These are phyloP conservation scores for Xylaria sp. DNA, from an alignment of 2,329 filamentous ascomycete species.

Conservation along the genomic window DNA sequence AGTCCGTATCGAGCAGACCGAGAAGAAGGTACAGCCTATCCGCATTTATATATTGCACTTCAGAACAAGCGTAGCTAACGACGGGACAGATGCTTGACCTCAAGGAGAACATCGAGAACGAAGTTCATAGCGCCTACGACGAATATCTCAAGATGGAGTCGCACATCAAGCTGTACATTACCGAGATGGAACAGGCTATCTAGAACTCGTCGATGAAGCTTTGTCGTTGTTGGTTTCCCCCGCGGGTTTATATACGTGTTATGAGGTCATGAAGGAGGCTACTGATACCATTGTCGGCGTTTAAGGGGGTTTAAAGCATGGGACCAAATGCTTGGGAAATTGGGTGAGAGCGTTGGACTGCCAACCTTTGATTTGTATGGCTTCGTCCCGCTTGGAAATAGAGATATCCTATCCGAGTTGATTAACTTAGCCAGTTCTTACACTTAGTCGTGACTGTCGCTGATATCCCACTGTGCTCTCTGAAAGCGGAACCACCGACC, in stretches of 20 bases:
- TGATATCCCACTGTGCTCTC: constrained; percentile 50
- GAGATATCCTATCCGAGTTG: not conserved
- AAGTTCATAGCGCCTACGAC: constrained; percentile 88
- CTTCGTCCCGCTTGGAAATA: not conserved
- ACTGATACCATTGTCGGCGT: constrained; percentile 57
- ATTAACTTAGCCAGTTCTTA: not conserved
- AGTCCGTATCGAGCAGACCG: constrained; percentile 96
- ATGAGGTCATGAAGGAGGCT: constrained; percentile 46
- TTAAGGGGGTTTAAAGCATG: constrained; percentile 41
- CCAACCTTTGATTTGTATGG: constrained; percentile 14
- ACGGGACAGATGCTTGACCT: constrained; percentile 86
- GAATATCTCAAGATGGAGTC: constrained; percentile 98
- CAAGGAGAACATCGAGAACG: constrained; percentile 96
- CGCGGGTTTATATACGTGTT: constrained; percentile 32
- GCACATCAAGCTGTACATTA: constrained; percentile 97
- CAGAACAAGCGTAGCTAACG: constrained; percentile 39
- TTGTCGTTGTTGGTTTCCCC: constrained; percentile 22
- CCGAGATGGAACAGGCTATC: constrained; percentile 95
- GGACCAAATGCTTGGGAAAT: not conserved
- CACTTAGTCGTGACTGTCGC: constrained; percentile 30
- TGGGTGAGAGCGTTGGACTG: not conserved
- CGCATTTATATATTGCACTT: not conserved
- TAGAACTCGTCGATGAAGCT: constrained; percentile 35
- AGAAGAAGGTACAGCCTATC: constrained; percentile 83
- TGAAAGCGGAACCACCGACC: constrained; percentile 73